Evolutionary conservation across 2,329 filamentous ascomycete genomes (phyloP).

Genomic region (Ophiostoma montium): DNA sequence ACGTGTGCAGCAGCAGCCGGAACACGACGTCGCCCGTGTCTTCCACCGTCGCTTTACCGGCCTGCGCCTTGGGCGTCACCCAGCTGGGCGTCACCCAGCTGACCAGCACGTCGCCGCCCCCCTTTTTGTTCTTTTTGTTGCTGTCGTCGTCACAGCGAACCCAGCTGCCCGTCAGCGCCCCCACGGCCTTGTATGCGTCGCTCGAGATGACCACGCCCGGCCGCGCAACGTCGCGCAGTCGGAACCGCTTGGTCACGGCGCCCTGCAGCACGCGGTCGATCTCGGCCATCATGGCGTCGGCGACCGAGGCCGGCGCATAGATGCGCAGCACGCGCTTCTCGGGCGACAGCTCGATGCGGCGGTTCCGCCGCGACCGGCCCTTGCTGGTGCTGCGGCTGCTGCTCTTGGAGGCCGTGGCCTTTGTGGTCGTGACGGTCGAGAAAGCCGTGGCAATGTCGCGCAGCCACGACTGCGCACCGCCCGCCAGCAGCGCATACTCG

Average conservation of each 20-base stretch:
- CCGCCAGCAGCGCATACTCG: slow-evolving; percentile 30
- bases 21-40: slow-evolving; percentile 29
- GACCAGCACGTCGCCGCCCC: slow-evolving; percentile 11
- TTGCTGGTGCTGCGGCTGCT: slow-evolving; percentile 18
- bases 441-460: slow-evolving; percentile 17
- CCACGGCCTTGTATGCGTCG: slow-evolving; percentile 22
- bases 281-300: slow-evolving; percentile 22
- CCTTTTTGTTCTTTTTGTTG: neutral
- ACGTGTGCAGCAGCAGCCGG: slow-evolving; percentile 29
- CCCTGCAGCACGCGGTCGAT: slow-evolving; percentile 20
- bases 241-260: slow-evolving; percentile 9
- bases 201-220: neutral
- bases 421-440: slow-evolving; percentile 3
- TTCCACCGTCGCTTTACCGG: no score
- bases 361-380: slow-evolving; percentile 4
- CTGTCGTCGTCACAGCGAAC: slow-evolving; percentile 19
- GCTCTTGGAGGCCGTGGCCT: slow-evolving; percentile 16
- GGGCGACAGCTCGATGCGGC: slow-evolving; percentile 23
- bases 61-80: neutral
- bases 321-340: slow-evolving; percentile 21
- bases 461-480: slow-evolving; percentile 24
- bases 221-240: neutral
- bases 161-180: slow-evolving; percentile 25
- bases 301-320: slow-evolving; percentile 22
- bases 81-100: slow-evolving; percentile 7